phyloP scores from a whole-genome alignment of 2,329 filamentous ascomycete species.

The Aphanoascus verrucosus region DNA sequence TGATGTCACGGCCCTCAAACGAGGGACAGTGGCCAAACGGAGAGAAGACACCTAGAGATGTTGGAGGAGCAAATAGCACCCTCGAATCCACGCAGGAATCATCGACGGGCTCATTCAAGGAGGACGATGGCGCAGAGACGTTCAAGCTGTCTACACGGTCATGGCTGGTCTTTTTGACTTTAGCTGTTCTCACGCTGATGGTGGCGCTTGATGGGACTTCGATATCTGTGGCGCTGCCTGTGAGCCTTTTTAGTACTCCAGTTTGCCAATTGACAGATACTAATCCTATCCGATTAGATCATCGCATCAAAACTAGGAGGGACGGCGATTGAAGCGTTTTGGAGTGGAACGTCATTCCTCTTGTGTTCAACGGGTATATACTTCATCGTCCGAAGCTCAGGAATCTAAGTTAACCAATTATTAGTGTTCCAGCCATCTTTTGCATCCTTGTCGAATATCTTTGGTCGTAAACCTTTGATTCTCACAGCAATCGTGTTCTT shows the following conservation, averaged over 20 bases:
- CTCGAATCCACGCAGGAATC: background rate
- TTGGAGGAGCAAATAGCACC: background rate
- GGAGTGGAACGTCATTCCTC: conserved; percentile 60
- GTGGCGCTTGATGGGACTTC: conserved; percentile 57
- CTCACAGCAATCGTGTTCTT: conserved; percentile 35
- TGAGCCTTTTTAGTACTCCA: conserved; percentile 15
- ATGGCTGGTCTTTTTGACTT: conserved; percentile 41
- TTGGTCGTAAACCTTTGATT: conserved; percentile 37
- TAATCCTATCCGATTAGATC: conserved; percentile 23
- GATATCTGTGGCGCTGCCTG: conserved; percentile 50
- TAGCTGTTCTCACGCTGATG: conserved; percentile 49
- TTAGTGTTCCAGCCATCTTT: conserved; percentile 43
- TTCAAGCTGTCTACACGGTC: conserved; percentile 25
- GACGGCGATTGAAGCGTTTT: conserved; percentile 54
- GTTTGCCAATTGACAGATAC: background rate
- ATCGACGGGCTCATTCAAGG: conserved; percentile 2
- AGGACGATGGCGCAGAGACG: conserved; percentile 1
- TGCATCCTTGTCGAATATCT: conserved; percentile 39
- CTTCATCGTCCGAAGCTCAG: background rate
- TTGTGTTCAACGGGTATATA: conserved; percentile 45
- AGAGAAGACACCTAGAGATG: background rate
- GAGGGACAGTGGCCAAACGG: background rate
- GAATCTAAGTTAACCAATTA: background rate
- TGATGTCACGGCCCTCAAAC: background rate
- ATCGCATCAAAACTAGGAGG: conserved; percentile 45